Evolutionary conservation across 2,329 filamentous ascomycete species (phyloP), one percentile per base, ranked within the genome.

Genomic region (Penicillium sp.): DNA sequence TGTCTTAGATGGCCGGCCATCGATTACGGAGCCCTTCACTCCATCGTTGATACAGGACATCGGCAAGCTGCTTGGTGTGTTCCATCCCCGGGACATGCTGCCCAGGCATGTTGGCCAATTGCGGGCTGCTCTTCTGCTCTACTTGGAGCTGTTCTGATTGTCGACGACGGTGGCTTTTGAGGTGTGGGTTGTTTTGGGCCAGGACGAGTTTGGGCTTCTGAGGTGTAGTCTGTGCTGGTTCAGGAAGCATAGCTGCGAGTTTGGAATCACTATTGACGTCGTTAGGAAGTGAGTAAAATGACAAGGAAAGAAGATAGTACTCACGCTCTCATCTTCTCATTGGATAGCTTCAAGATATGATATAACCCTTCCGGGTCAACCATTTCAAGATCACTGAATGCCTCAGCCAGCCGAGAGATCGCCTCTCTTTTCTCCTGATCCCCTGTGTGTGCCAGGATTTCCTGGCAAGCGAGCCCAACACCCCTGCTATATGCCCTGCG

Each of bases 11-110:
- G 49, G 68, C 75, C 18, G 78, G 76, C 88, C 88, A 92, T 56
- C 88, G 80, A 55, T 83, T 81, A 61, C 86, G 85, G 65, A 97
- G 77, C 1, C 91, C 91, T 58, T 95, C 90, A 2, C 87, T 85
- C 94, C 94, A 99, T 45, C 93, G 84, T 16, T 87, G 85, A 74
- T 97, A 97, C 20, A 99, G 82, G 20, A 96, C 90, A 70, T 97
- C 91, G 1, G 90, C 90, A 38, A 97, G 80, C 69, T 96, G 85
- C 68, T 91, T 90, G 62, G 88, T 89, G 73, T 97, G 93, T 72
- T 97, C 92, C 90, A 97, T 93, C 2, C 91, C 93, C 1, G 85
- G 82, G 56, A 81, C 75, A 48, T 77, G 70, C 61, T 83, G 78
- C 11, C 82, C 85, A 1, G 83, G 84, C 62, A 86, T 72, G 63